Percentiles rank a stretch among this genome's conserved stretches.
Evolutionary conservation across 2,329 filamentous ascomycete species (phyloP).

Genomic region (Colletotrichum liaoningense): DNA sequence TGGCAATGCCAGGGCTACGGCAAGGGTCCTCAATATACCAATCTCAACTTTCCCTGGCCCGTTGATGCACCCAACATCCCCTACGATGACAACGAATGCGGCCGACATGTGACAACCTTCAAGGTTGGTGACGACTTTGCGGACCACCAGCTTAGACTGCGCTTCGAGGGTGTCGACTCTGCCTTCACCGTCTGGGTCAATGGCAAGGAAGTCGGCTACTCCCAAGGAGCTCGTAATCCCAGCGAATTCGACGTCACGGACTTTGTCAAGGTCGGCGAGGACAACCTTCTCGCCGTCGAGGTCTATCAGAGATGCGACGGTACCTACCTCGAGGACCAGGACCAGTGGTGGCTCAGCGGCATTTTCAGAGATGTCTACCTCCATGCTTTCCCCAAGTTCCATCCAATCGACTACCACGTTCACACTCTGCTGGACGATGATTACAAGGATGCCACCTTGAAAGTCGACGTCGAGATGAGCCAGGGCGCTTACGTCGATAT

Average conservation of each 20-base stretch:
- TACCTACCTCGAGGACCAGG: conserved; percentile 78
- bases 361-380: conserved; percentile 79
- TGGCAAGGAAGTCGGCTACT: conserved; percentile 74
- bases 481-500: conserved; percentile 44
- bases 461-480: conserved; percentile 57
- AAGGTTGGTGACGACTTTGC: conserved; percentile 57
- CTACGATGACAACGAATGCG: conserved; percentile 72
- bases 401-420: conserved; percentile 68
- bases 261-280: conserved; percentile 53
- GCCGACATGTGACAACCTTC: conserved; percentile 72
- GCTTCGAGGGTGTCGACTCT: conserved; percentile 81
- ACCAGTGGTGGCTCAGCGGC: conserved; percentile 76
- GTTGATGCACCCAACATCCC: conserved; percentile 75
- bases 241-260: conserved; percentile 78
- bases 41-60: conserved; percentile 74
- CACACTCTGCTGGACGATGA: conserved; percentile 66
- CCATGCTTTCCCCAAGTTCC: conserved; percentile 66
- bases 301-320: conserved; percentile 81
- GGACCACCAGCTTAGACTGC: conserved; percentile 70
- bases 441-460: conserved; percentile 64
- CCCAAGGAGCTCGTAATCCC: conserved; percentile 78
- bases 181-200: conserved; percentile 80
- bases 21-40: conserved; percentile 75
- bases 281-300: conserved; percentile 71
- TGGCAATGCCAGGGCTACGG: conserved; percentile 80